A percentile compares a stretch with the other conserved stretches of the same genome.
These are phyloP conservation scores for Penicillium argentinense DNA, from an alignment of 495 filamentous ascomycete species.

Conservation along the genomic window DNA sequence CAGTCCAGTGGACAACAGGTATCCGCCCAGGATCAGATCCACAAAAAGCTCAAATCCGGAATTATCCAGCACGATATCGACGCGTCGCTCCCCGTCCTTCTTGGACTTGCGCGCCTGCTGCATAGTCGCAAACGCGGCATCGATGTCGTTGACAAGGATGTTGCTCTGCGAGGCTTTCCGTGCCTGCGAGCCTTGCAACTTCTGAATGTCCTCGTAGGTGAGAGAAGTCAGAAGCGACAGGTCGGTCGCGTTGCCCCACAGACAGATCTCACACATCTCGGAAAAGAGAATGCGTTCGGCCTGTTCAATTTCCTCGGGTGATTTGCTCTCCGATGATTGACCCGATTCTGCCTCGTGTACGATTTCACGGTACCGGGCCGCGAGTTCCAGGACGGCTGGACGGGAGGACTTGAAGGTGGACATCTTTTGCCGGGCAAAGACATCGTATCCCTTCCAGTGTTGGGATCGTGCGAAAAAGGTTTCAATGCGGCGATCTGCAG, in stretches of 20 bases:
- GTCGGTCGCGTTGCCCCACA: slow-evolving; percentile 98
- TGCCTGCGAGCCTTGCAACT: slow-evolving; percentile 84
- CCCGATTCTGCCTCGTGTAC: slow-evolving; percentile 53
- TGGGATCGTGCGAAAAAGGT: slow-evolving; percentile 73
- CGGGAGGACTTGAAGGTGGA: slow-evolving; percentile 91
- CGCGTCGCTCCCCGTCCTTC: slow-evolving; percentile 56
- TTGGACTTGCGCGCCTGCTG: slow-evolving; percentile 58
- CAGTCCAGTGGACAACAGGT: slow-evolving; percentile 75
- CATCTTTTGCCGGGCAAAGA: slow-evolving; percentile 90
- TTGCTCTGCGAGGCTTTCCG: slow-evolving; percentile 83
- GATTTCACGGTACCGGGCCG: slow-evolving; percentile 68
- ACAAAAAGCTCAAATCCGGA: slow-evolving; percentile 96
- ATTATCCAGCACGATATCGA: slow-evolving; percentile 95
- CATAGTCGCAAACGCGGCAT: slow-evolving; percentile 68
- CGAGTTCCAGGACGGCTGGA: slow-evolving; percentile 86
- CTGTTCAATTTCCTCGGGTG: slow-evolving; percentile 57
- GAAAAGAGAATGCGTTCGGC: slow-evolving; percentile 77
- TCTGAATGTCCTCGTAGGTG: slow-evolving; percentile 94
- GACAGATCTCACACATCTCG: slow-evolving; percentile 95
- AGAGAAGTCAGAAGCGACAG: slow-evolving; percentile 86
- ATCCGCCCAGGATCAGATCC: slow-evolving; percentile 87
- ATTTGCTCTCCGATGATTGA: slow-evolving; percentile 27
- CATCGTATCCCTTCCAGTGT: slow-evolving; percentile 90
- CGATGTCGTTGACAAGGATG: slow-evolving; percentile 82
- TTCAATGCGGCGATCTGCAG: slow-evolving; percentile 65